These are phyloP conservation scores for Populus tomentosa DNA, from an alignment of 441 rosid species.

Conservation along the genomic window DNA sequence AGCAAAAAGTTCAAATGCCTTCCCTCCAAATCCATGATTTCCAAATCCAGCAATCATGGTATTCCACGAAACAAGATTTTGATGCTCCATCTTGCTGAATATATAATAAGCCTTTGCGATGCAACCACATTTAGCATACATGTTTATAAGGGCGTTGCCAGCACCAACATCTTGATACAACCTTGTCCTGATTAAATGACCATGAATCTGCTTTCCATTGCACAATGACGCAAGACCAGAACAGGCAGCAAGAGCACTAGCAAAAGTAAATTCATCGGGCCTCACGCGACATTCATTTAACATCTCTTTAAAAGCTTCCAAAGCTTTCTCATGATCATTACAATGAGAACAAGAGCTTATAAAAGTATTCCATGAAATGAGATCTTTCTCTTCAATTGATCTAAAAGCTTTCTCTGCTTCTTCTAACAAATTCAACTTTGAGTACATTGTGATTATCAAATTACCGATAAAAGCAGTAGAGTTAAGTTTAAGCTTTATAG, in stretches of 20 bases:
- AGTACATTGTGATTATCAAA: conserved; percentile 49
- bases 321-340: conserved; percentile 38
- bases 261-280: conserved; percentile 49
- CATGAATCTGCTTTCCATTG: conserved; percentile 56
- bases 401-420: conserved; percentile 44
- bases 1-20: conserved; percentile 44
- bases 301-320: conserved; percentile 42
- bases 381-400: conserved; percentile 40
- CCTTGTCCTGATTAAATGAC: conserved; percentile 36
- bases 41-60: conserved; percentile 57
- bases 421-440: conserved; percentile 31
- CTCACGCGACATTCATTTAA: conserved; percentile 10
- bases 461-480: conserved; percentile 46
- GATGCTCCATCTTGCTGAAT: conserved; percentile 38
- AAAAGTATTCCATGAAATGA: conserved; percentile 52
- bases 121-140: conserved; percentile 75
- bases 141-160: conserved; percentile 53
- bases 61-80: conserved; percentile 62
- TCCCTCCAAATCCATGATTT: conserved; percentile 49
- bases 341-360: conserved; percentile 43
- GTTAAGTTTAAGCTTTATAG: conserved; percentile 41
- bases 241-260: conserved; percentile 47
- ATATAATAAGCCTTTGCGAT: conserved; percentile 32
- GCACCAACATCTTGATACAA: conserved; percentile 41
- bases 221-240: conserved; percentile 46